phyloP scores from a whole-genome alignment of 75 land plant species.

The Pseudotsuga menziesii region DNA sequence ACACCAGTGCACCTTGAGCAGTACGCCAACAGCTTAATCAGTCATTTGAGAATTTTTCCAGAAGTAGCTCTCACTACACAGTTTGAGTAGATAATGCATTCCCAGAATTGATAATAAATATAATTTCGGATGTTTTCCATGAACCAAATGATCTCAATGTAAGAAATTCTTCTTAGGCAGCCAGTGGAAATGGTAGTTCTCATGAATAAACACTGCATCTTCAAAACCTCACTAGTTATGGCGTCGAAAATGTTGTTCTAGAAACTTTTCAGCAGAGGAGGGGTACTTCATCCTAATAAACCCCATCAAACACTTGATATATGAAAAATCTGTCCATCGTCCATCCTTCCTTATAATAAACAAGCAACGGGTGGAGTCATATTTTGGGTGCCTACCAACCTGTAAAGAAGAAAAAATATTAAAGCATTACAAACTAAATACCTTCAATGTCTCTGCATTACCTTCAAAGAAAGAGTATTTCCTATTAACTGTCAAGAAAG shows the following conservation, averaged over 20 bases:
- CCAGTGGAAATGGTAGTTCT: not conserved
- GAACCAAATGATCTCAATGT: not conserved
- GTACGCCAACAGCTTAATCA: not conserved
- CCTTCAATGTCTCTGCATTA: not conserved
- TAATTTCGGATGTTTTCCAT: not conserved
- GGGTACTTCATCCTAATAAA: slow-evolving; percentile 65
- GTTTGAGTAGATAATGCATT: not conserved
- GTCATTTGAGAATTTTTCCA: not conserved
- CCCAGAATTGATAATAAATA: not conserved
- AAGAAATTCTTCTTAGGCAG: no score
- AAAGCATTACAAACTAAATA: not conserved
- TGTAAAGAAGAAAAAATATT: slow-evolving; percentile 13
- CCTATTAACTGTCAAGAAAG: no score
- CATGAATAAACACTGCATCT: not conserved
- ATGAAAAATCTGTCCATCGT: slow-evolving; percentile 69
- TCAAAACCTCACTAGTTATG: not conserved
- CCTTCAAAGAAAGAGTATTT: no score
- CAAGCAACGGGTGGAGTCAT: slow-evolving; percentile 59
- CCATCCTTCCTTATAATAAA: slow-evolving; percentile 78
- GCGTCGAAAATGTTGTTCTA: slow-evolving; percentile 52
- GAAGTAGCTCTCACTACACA: not conserved
- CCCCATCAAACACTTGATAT: slow-evolving; percentile 84
- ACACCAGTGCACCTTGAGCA: not conserved
- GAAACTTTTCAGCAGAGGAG: slow-evolving; percentile 47
- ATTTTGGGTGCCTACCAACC: slow-evolving; percentile 72